Percentiles rank a stretch among this genome's conserved stretches.
These are phyloP conservation scores for Aphanomyces invadans DNA, from an alignment of 352 stramenopile genomes.

Conservation along the genomic window DNA sequence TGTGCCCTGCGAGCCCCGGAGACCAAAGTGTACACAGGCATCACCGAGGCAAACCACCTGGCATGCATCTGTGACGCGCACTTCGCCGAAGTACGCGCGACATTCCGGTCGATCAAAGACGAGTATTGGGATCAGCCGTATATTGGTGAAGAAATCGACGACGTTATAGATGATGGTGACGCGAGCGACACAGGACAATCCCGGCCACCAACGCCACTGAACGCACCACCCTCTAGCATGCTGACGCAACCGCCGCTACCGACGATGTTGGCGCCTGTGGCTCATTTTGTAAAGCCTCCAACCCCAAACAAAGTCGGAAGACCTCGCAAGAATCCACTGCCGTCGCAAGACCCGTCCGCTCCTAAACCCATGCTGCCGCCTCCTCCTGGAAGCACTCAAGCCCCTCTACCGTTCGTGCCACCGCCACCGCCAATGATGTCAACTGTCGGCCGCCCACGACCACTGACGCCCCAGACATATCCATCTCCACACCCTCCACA, in stretches of 20 bases:
- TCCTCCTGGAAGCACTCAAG: not conserved
- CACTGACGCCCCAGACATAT: too few relatives aligned
- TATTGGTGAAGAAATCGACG: constrained; percentile 6
- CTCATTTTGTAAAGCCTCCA: not conserved
- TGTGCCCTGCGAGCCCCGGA: constrained; percentile 71
- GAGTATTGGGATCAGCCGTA: constrained; percentile 12
- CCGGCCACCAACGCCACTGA: not conserved
- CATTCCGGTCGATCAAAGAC: constrained; percentile 13
- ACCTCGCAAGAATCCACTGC: not conserved
- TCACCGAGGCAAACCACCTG: constrained; percentile 67
- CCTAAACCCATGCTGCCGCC: constrained; percentile 7
- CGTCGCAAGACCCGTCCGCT: not conserved
- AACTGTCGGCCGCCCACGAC: not conserved
- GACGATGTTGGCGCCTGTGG: not conserved
- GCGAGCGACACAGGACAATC: not conserved
- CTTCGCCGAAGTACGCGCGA: constrained; percentile 42
- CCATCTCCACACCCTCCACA: too few relatives aligned
- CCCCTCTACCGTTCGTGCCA: not conserved
- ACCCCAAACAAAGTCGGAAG: constrained; percentile 17
- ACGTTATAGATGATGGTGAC: not conserved
- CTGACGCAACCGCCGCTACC: not conserved
- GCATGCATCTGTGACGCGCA: constrained; percentile 80
- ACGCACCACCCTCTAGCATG: not conserved
- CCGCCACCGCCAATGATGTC: not conserved
- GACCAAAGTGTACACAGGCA: constrained; percentile 68